A percentile compares a stretch with the other conserved stretches of the same genome.
phyloP scores from a whole-genome alignment of 768 basidiomycete species.

The Xerocomellus intermedius region DNA sequence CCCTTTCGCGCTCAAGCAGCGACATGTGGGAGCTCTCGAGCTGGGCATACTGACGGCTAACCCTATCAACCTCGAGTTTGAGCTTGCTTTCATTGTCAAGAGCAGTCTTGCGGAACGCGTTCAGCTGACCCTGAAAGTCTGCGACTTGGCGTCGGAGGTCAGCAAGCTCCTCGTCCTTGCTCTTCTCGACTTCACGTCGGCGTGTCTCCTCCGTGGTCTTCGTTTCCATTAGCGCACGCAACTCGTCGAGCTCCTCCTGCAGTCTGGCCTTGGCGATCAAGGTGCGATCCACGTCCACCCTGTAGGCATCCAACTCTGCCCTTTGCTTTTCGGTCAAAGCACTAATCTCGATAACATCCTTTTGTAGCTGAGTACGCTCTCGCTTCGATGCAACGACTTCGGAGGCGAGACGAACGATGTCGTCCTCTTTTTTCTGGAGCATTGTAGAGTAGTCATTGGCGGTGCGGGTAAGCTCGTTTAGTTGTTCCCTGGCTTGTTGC shows the following conservation, averaged over 20 bases:
- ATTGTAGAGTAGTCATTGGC: slow-evolving; percentile 72
- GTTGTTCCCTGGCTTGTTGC: slow-evolving; percentile 71
- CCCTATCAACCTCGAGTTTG: slow-evolving; percentile 70
- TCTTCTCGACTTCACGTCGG: slow-evolving; percentile 79
- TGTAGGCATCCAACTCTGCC: slow-evolving; percentile 60
- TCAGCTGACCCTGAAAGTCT: slow-evolving; percentile 64
- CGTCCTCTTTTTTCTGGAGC: slow-evolving; percentile 76
- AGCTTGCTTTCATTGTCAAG: slow-evolving; percentile 70
- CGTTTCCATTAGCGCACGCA: slow-evolving; percentile 79
- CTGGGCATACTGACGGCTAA: slow-evolving; percentile 56
- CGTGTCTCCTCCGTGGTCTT: slow-evolving; percentile 86
- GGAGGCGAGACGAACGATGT: slow-evolving; percentile 51
- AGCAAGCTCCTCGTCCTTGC: slow-evolving; percentile 80
- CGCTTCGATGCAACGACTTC: slow-evolving; percentile 54
- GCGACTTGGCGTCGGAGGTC: slow-evolving; percentile 64
- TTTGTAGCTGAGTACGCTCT: slow-evolving; percentile 53
- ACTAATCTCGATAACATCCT: slow-evolving; percentile 67
- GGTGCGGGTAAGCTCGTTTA: slow-evolving; percentile 74
- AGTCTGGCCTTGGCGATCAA: slow-evolving; percentile 54
- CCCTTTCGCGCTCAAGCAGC: slow-evolving; percentile 59
- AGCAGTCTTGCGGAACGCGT: slow-evolving; percentile 57
- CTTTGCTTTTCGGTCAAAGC: slow-evolving; percentile 64
- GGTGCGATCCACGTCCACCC: slow-evolving; percentile 49
- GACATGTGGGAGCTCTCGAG: slow-evolving; percentile 62
- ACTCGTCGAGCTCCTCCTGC: slow-evolving; percentile 80